These are phyloP conservation scores for Elongisporangium senticosum DNA, from an alignment of 352 stramenopile species.

Conservation along the genomic window DNA sequence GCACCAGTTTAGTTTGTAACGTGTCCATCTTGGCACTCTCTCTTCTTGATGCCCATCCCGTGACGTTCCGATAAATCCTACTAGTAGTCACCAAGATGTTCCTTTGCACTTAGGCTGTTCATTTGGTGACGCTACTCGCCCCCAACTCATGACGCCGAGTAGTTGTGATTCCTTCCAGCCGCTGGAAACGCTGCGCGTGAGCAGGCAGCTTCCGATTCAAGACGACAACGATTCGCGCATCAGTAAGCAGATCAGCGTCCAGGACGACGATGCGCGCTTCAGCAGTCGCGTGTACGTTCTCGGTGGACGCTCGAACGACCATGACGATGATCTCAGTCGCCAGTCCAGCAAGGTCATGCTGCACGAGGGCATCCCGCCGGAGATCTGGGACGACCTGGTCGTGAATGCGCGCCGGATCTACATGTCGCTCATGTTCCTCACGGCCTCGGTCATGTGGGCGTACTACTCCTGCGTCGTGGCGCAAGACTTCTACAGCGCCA, in stretches of 20 bases:
- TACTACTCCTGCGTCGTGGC: slow-evolving; percentile 73
- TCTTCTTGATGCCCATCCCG: neutral
- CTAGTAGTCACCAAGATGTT: neutral
- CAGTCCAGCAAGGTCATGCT: neutral
- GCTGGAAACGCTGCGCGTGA: neutral
- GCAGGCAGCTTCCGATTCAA: neutral
- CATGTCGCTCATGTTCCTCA: slow-evolving; percentile 65
- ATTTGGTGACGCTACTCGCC: neutral
- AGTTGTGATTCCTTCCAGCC: neutral
- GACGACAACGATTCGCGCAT: neutral
- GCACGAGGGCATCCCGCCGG: slow-evolving; percentile 38
- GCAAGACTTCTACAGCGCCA: slow-evolving; percentile 51
- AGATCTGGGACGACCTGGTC: slow-evolving; percentile 56
- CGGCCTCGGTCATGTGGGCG: slow-evolving; percentile 62
- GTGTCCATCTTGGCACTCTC: neutral
- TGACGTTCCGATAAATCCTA: neutral
- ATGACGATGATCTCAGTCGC: no score
- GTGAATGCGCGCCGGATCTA: slow-evolving; percentile 50
- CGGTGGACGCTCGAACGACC: no score
- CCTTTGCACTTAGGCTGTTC: no score
- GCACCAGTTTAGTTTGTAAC: neutral
- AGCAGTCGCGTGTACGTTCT: no score
- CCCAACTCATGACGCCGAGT: neutral
- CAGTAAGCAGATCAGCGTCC: neutral
- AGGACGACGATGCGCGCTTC: no score